A percentile compares a stretch with the other conserved stretches of the same genome.
phyloP scores from a whole-genome alignment of 2,329 filamentous ascomycete species.

The Coniochaeta hoffmannii region DNA sequence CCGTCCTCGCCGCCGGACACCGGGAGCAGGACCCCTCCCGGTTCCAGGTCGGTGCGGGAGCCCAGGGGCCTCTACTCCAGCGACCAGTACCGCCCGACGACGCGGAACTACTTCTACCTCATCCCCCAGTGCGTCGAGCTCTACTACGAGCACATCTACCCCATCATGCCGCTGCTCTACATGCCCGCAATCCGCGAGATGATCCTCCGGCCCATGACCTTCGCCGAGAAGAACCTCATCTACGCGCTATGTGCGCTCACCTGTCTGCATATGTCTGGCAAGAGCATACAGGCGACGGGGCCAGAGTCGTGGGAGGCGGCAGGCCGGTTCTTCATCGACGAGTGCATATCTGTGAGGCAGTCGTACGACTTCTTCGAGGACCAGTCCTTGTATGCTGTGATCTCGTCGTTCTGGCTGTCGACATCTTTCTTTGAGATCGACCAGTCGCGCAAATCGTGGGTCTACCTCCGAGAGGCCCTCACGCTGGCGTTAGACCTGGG shows the following conservation, averaged over 20 bases:
- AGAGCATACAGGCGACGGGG: constrained; percentile 28
- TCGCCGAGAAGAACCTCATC: constrained; percentile 34
- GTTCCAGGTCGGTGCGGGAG: constrained; percentile 17
- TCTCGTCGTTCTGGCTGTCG: constrained; percentile 55
- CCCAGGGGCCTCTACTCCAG: constrained; percentile 29
- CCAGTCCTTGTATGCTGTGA: constrained; percentile 45
- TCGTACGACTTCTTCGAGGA: constrained; percentile 51
- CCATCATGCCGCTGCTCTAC: constrained; percentile 55
- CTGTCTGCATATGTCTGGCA: constrained; percentile 40
- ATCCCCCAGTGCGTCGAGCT: constrained; percentile 51
- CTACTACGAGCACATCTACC: constrained; percentile 55
- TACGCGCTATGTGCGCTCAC: constrained; percentile 53
- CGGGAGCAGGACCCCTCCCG: neutral
- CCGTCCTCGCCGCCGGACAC: constrained; percentile 9
- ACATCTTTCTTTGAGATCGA: constrained; percentile 55
- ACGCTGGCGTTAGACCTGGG: constrained; percentile 51
- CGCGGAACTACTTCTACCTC: constrained; percentile 35
- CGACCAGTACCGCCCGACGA: constrained; percentile 33
- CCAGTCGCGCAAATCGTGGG: constrained; percentile 54
- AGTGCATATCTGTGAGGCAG: constrained; percentile 48
- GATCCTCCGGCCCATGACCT: constrained; percentile 30
- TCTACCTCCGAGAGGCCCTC: constrained; percentile 53
- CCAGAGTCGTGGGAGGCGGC: constrained; percentile 37
- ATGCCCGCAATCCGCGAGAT: constrained; percentile 47
- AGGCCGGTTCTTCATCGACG: constrained; percentile 49